Evolutionary conservation across 192 early-diverging fungal species (phyloP).

Genomic region (Rhizoclosmatium sp.): DNA sequence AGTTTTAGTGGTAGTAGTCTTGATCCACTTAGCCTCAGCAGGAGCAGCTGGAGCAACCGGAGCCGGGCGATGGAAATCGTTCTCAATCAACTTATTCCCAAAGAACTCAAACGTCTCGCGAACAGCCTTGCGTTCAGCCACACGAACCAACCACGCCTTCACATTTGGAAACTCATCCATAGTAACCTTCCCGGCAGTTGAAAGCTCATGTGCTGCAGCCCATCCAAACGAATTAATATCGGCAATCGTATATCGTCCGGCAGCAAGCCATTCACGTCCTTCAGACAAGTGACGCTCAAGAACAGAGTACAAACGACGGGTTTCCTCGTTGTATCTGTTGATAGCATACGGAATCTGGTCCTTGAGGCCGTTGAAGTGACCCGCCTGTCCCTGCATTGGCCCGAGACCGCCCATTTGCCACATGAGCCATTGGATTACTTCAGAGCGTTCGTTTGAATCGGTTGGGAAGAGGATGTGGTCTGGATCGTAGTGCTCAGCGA

Average conservation of each 20-base stretch:
- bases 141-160: conserved; percentile 54
- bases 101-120: conserved; percentile 37
- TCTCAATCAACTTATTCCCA: conserved; percentile 13
- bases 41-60: too few species aligned
- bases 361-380: conserved; percentile 54
- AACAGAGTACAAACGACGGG: conserved; percentile 49
- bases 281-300: conserved; percentile 31
- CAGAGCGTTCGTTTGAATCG: conserved; percentile 49
- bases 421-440: conserved; percentile 62
- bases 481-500: conserved; percentile 62
- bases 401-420: conserved; percentile 54
- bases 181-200: neutral
- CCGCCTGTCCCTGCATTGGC: conserved; percentile 55
- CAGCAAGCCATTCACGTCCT: conserved; percentile 39
- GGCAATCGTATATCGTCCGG: conserved; percentile 51
- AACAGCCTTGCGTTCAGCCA: conserved; percentile 47
- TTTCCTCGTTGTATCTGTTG: conserved; percentile 63
- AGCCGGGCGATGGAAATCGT: conserved; percentile 14
- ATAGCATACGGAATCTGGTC: conserved; percentile 62
- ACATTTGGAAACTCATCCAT: conserved; percentile 49
- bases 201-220: conserved; percentile 32
- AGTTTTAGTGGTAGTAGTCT: too few species aligned
- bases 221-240: conserved; percentile 58
- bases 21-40: too few species aligned
- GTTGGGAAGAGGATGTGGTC: conserved; percentile 51